These are phyloP conservation scores for Catharanthus roseus DNA, from an alignment of 257 asterid genomes.

Conservation along the genomic window DNA sequence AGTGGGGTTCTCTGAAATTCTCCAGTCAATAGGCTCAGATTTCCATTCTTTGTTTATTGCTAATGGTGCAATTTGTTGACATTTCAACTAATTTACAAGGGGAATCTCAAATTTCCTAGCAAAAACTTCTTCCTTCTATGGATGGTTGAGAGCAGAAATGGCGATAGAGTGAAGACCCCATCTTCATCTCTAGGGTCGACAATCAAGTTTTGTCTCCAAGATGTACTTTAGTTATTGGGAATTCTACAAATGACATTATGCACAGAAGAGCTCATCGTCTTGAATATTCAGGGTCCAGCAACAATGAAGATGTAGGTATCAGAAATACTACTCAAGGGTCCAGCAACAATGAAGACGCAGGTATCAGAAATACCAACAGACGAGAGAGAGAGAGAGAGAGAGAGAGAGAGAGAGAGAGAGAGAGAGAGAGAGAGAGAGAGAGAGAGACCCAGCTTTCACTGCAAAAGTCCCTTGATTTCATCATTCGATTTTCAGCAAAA, in stretches of 20 bases:
- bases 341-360: too few species aligned
- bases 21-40: conserved; percentile 60
- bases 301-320: conserved; percentile 16
- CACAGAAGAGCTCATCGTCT: conserved; percentile 39
- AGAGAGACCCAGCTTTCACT: conserved; percentile 54
- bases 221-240: conserved; percentile 33
- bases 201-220: conserved; percentile 44
- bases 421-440: too few species aligned
- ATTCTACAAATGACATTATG: conserved; percentile 19
- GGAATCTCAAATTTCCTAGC: conserved; percentile 69
- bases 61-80: conserved; percentile 90
- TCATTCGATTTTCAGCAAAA: conserved; percentile 54
- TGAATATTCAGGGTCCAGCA: conserved; percentile 31
- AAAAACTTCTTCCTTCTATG: conserved; percentile 81
- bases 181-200: conserved; percentile 43
- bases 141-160: conserved; percentile 94
- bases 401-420: too few species aligned
- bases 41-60: conserved; percentile 72
- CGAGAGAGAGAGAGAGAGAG: conserved; percentile 43
- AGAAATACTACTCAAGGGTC: too few species aligned
- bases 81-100: conserved; percentile 58
- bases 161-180: conserved; percentile 54
- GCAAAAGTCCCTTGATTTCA: conserved; percentile 64
- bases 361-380: too few species aligned
- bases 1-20: conserved; percentile 52